Conservation (phyloP, 306 rosid genomes). For the Luffa acutangula region DNA sequence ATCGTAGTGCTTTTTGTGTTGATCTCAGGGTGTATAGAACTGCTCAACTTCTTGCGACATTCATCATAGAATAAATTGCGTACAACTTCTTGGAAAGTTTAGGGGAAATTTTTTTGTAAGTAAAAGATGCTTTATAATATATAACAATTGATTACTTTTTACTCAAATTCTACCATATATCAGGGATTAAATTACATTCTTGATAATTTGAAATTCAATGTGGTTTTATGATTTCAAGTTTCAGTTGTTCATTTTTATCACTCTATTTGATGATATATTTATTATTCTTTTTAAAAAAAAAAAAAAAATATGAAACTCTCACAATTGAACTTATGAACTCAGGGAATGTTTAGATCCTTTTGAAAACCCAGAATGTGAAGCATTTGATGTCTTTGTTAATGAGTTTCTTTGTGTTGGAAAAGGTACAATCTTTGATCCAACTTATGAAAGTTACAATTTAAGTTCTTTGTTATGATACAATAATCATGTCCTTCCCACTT, state of each 20-base stretch:
- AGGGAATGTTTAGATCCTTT: conserved; percentile 95
- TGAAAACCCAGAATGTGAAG: conserved; percentile 84
- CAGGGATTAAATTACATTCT: background rate
- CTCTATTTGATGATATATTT: background rate
- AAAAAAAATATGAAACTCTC: background rate
- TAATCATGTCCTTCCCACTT: background rate
- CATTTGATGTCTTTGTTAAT: conserved; percentile 72
- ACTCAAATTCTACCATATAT: background rate
- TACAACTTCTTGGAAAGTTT: background rate
- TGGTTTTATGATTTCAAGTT: background rate
- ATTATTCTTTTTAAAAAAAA: too few species aligned
- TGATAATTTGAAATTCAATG: background rate
- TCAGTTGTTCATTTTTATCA: background rate
- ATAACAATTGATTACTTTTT: background rate
- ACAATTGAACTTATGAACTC: conserved; percentile 11
- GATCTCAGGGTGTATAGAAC: background rate
- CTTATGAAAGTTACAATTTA: background rate
- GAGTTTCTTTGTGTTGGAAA: conserved; percentile 69
- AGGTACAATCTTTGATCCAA: conserved; percentile 30
- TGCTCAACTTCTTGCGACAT: background rate
- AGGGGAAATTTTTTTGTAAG: background rate
- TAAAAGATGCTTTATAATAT: background rate
- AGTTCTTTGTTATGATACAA: background rate
- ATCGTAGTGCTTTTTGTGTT: background rate
- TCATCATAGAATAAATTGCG: background rate